Percentiles rank a stretch among this genome's conserved stretches.
phyloP scores from a whole-genome alignment of 1,284 basidiomycete genomes.

The Mycena sp. region DNA sequence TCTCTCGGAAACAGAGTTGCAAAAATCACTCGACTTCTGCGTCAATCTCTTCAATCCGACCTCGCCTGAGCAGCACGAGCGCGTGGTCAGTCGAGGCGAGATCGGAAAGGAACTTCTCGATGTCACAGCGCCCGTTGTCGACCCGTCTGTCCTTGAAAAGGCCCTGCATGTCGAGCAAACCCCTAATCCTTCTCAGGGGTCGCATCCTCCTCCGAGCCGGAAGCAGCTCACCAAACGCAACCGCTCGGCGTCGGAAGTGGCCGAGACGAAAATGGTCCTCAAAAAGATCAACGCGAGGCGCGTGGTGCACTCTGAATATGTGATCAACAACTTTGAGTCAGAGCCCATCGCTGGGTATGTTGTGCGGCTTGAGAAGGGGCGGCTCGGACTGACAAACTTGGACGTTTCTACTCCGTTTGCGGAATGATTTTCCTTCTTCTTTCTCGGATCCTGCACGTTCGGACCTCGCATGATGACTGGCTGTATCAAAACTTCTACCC shows the following conservation, averaged over 20 bases:
- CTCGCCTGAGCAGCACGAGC: constrained; percentile 58
- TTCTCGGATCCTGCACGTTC: constrained; percentile 1
- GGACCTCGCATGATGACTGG: constrained; percentile 1
- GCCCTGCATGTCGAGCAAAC: constrained; percentile 34
- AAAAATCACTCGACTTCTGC: constrained; percentile 70
- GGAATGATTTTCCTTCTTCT: constrained; percentile 16
- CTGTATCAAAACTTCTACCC: constrained; percentile 9
- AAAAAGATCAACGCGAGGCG: constrained; percentile 63
- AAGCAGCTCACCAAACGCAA: constrained; percentile 15
- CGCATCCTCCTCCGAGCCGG: constrained; percentile 8
- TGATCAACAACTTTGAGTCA: constrained; percentile 61
- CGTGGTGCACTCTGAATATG: constrained; percentile 61
- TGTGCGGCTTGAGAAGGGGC: constrained; percentile 56
- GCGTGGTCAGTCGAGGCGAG: constrained; percentile 39
- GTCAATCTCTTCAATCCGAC: constrained; percentile 67
- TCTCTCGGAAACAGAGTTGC: constrained; percentile 75
- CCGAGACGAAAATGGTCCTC: constrained; percentile 54
- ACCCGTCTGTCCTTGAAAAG: constrained; percentile 52
- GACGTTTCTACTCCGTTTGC: constrained; percentile 15
- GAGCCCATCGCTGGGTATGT: constrained; percentile 60
- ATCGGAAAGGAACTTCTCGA: constrained; percentile 54
- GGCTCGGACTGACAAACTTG: constrained; percentile 51
- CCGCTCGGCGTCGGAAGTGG: constrained; percentile 34
- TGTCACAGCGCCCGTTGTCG: constrained; percentile 53
- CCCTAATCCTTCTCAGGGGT: background rate